These are phyloP conservation scores for Ceratocystis huliohia DNA, from an alignment of 2,329 filamentous ascomycete species.

Conservation along the genomic window DNA sequence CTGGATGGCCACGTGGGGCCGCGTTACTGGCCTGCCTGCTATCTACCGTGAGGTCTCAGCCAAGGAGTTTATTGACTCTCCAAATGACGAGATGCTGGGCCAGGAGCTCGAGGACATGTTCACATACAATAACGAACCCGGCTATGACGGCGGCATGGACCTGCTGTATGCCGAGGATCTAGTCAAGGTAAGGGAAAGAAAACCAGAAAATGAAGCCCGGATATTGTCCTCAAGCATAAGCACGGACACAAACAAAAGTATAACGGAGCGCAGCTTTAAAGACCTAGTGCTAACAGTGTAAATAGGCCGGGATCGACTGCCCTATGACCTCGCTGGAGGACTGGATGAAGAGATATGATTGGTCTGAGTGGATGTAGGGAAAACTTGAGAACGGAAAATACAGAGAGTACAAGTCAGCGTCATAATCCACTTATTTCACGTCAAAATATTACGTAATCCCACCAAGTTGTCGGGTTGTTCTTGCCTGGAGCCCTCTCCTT, in stretches of 20 bases:
- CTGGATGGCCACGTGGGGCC: constrained; percentile 33
- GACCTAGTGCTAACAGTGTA: constrained; percentile 7
- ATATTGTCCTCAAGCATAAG: background rate
- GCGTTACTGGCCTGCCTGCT: constrained; percentile 28
- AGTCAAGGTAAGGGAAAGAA: constrained; percentile 29
- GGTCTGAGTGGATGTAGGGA: constrained; percentile 23
- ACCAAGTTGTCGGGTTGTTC: background rate
- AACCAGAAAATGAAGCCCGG: background rate
- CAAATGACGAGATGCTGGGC: constrained; percentile 26
- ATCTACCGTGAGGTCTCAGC: constrained; percentile 31
- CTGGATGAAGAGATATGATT: constrained; percentile 30
- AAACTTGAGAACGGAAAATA: background rate
- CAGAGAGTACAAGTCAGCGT: background rate
- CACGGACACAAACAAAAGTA: no score
- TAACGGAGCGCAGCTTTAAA: background rate
- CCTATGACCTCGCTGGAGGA: constrained; percentile 32
- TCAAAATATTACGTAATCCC: background rate
- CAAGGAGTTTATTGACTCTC: constrained; percentile 31
- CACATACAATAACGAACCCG: constrained; percentile 35
- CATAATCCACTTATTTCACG: background rate
- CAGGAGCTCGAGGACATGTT: constrained; percentile 37
- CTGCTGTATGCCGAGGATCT: constrained; percentile 35
- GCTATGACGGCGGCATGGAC: constrained; percentile 37
- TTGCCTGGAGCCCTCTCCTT: background rate
- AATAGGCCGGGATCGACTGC: constrained; percentile 34